Evolutionary conservation across 148 eudicot species (phyloP).

Genomic region (Fallopia convolvulus): DNA sequence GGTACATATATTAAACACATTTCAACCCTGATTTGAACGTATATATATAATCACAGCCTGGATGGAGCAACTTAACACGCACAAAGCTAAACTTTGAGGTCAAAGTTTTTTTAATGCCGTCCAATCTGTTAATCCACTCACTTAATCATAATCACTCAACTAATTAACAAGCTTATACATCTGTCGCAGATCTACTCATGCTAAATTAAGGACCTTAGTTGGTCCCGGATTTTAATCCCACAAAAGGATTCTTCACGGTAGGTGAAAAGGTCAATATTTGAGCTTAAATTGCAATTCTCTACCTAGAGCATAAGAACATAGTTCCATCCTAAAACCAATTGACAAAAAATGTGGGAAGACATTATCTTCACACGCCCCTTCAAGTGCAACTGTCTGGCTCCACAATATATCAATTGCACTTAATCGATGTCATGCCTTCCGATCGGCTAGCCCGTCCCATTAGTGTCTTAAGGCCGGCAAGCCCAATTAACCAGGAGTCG

Average conservation of each 20-base stretch:
- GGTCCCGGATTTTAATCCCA: not conserved
- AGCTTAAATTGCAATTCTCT: not conserved
- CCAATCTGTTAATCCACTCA: conserved; percentile 6
- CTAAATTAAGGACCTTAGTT: not conserved
- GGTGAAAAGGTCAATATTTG: not conserved
- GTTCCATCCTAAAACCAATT: no score
- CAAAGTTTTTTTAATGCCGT: not conserved
- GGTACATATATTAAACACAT: not conserved
- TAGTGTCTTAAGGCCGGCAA: no score
- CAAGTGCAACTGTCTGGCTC: no score
- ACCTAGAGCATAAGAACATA: no score
- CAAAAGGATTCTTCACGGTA: not conserved
- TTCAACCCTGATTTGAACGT: not conserved
- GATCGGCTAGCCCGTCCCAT: no score
- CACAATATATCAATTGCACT: no score
- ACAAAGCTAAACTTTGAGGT: not conserved
- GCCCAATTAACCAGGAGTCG: no score
- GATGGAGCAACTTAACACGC: not conserved
- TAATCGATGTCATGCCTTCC: no score
- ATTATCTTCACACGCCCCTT: no score
- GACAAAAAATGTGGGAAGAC: no score
- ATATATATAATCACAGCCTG: conserved; percentile 4
- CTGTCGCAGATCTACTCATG: not conserved
- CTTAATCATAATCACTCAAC: not conserved
- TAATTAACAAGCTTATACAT: conserved; percentile 3